Evolutionary conservation across 306 rosid genomes (phyloP), one percentile per base, ranked within the genome.

Genomic region (Cicer pinnatifidum): DNA sequence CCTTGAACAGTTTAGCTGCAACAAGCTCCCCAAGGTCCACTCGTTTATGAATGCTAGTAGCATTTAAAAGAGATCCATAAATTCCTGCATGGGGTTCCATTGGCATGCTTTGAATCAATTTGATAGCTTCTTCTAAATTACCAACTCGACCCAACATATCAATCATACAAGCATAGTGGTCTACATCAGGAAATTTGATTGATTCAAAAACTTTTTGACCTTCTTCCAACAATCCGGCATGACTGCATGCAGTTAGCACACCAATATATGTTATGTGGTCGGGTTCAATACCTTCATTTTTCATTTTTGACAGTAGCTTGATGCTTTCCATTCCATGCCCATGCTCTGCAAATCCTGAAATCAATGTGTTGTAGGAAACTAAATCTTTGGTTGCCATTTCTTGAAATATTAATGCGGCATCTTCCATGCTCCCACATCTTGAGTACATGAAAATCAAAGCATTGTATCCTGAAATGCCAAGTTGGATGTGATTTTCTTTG

Each of bases 81-180:
- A 87, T 84, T 77, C 92, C 92, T 11, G 85, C 96, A 72, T 89
- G 85, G 50, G 96, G 85, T 73, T 84, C 67, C 87, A 80, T 84
- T 9, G 84, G 89, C 96, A 89, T 89, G 77, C 75, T 45, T 67
- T 79, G 84, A 35, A 87, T 84, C 76, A 89, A 73, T 7, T 72
- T 47, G 69, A 64, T 58, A 47, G 91, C 95, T 69, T 87, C 87
- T 73, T 89, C 90, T 53, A 89, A 72, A 82, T 87, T 82, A 47
- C 95, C 90, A 39, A 74, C 75, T 65, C 95, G 83, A 41, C 90
- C 90, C 60, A 89, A 65, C 82, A 89, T 80, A 75, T 89, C 92
- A 73, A 89, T 81, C 87, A 87, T 70, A 67, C 95, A 89, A 20
- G 92, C 89, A 82, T 82, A 89, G 77, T 89, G 95, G 63, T 87